Base-by-base conservation (phyloP, 2,329 filamentous ascomycete species). In the Onygenales sp. region DNA sequence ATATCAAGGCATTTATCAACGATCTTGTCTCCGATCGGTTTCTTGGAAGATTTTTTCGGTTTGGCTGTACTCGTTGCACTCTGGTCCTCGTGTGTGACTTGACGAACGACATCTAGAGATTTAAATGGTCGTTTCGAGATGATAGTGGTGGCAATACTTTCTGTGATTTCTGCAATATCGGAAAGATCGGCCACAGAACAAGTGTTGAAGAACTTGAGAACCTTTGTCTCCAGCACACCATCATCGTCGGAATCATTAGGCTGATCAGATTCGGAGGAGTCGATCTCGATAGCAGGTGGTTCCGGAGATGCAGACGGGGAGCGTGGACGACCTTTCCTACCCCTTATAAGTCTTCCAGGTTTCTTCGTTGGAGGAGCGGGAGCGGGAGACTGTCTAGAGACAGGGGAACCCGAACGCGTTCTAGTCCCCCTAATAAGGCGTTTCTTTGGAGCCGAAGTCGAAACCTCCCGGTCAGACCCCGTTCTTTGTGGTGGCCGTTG, bases 181-280 rank as follows among this genome's bases (percentile, higher is more conserved):
- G 86, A 82, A 43, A 98, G 79, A 54, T 92, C 88, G 38, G 85
- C 80, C 8, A 82, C 73, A 5, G 83, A 82, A 66, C 88, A 93
- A 0, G 78, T 82, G 64, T 97, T 97, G 69, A 98, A 84, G 63
- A 90, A 94, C 7, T 83, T 78, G 32, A 97, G 74, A 6, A 96
- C 80, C 53, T 78, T 78, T 4, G 63, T 64, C 33, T 82, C 76
- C 42, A 81, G 66, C 33, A 69, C 65, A 13, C 70, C 67, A 50
- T 73, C 70, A 31, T 74, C 71, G 43, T 72, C 71, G 4, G 63
- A 57, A 17, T 65, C 21, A 69, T 41, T 32, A 6, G 32, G 71
- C 31, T 65, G 61, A 31, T 67, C 69, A 8, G 67, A 69, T 45
- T 71, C 72, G 5, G 70, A 73, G 11, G 69, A 69, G 10, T 76